Conservation (phyloP, 2,329 filamentous ascomycete species). For the Claviceps paspali region DNA sequence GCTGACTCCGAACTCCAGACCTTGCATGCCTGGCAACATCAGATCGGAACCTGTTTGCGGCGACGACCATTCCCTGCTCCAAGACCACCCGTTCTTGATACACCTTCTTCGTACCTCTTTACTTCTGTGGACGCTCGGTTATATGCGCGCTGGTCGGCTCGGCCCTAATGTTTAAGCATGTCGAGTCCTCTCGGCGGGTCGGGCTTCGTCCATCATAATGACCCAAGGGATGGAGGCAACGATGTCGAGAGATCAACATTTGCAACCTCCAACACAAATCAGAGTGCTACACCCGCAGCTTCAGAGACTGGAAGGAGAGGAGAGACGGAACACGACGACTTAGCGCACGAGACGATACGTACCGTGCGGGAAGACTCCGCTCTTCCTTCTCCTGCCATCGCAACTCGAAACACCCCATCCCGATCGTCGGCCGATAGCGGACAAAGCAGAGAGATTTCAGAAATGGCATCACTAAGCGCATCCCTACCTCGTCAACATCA, state of each 20-base stretch:
- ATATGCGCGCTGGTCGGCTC: neutral
- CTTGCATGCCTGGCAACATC: slow-evolving; percentile 1
- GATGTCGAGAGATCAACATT: neutral
- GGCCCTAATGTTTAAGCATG: slow-evolving; percentile 16
- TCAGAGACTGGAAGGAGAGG: neutral
- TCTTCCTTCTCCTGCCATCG: neutral
- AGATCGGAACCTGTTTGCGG: neutral
- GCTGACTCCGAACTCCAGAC: slow-evolving; percentile 4
- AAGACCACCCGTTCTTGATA: neutral
- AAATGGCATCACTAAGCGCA: neutral
- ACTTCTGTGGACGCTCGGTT: neutral
- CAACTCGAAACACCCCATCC: neutral
- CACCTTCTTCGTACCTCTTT: neutral
- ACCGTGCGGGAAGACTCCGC: neutral
- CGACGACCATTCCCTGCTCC: neutral
- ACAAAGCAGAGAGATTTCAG: neutral
- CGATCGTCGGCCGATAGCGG: neutral
- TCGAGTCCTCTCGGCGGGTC: slow-evolving; percentile 16
- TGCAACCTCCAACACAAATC: neutral
- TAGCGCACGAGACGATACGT: neutral
- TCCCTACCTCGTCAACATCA: neutral
- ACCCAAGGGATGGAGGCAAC: neutral
- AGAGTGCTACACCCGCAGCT: neutral
- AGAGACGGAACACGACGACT: neutral
- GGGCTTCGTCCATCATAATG: slow-evolving; percentile 7